phyloP scores from a whole-genome alignment of 768 basidiomycete species.

The Hericium coralloides region DNA sequence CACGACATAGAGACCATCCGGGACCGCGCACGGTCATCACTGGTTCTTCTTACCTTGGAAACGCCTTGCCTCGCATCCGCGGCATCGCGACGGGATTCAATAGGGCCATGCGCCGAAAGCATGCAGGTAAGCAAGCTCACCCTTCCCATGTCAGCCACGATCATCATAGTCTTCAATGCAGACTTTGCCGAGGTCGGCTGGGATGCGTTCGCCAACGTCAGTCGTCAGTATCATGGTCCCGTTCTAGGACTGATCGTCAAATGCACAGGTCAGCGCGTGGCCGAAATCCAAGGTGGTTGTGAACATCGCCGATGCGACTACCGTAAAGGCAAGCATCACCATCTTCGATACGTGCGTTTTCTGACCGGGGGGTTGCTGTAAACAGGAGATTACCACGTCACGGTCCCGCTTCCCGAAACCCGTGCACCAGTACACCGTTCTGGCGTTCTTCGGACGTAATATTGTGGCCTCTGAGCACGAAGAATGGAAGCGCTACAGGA shows the following conservation, averaged over 20 bases:
- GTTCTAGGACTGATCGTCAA: not conserved
- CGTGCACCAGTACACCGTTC: constrained; percentile 31
- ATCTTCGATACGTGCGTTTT: not conserved
- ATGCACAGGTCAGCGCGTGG: not conserved
- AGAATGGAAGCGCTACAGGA: constrained; percentile 58
- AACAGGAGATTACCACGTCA: constrained; percentile 42
- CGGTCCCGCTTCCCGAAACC: constrained; percentile 52
- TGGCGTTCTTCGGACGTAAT: constrained; percentile 49
- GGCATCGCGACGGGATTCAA: not conserved
- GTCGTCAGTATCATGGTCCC: not conserved
- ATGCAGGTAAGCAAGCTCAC: not conserved
- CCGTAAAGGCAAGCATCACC: constrained; percentile 6
- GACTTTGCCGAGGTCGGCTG: constrained; percentile 4
- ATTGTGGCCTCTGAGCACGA: constrained; percentile 58
- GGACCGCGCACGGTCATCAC: not conserved
- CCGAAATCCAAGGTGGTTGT: not conserved
- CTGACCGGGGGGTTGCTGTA: not conserved
- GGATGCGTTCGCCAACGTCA: constrained; percentile 3
- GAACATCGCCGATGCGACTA: constrained; percentile 4
- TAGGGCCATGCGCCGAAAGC: not conserved
- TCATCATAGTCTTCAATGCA: not conserved
- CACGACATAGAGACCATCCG: not conserved
- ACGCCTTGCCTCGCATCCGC: not conserved
- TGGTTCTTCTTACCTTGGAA: not conserved
- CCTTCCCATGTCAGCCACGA: not conserved